phyloP scores from a whole-genome alignment of 495 filamentous ascomycete species.

The Hypoxylon cercidicola region DNA sequence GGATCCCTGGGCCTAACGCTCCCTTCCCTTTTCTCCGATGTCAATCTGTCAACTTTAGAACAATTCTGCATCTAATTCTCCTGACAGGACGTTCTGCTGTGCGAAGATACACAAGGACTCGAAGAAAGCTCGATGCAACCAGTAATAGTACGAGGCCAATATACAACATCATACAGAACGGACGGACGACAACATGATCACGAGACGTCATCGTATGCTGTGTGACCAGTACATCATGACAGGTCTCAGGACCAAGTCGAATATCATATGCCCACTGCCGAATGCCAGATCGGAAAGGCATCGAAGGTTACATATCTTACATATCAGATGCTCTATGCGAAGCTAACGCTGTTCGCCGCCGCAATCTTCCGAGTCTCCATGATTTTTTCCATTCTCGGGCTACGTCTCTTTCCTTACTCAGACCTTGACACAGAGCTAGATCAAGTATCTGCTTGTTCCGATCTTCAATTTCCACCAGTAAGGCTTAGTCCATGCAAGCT shows the following conservation, averaged over 20 bases:
- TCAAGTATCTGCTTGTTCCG: constrained; percentile 3
- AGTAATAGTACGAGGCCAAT: background rate
- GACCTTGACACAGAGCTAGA: background rate
- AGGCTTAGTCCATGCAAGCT: constrained; percentile 7
- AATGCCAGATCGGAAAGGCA: background rate
- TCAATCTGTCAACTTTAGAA: background rate
- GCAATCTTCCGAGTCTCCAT: constrained; percentile 10
- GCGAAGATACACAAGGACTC: background rate
- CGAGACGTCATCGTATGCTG: constrained; percentile 30
- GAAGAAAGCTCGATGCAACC: background rate
- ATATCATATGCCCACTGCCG: constrained; percentile 9
- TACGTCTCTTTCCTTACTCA: background rate
- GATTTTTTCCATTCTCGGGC: constrained; percentile 4
- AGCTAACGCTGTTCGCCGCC: constrained; percentile 16
- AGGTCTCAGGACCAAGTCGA: constrained; percentile 5
- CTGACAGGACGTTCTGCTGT: background rate
- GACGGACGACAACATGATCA: constrained; percentile 7
- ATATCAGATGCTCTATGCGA: constrained; percentile 8
- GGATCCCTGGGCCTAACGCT: no score
- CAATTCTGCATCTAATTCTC: background rate
- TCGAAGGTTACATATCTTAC: background rate
- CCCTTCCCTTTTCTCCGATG: no score
- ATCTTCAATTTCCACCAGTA: constrained; percentile 2
- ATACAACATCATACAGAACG: background rate
- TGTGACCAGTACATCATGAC: constrained; percentile 30